Evolutionary conservation across 1,139 yeast genomes (phyloP).

Genomic region (Debaryomyces singareniensis): DNA sequence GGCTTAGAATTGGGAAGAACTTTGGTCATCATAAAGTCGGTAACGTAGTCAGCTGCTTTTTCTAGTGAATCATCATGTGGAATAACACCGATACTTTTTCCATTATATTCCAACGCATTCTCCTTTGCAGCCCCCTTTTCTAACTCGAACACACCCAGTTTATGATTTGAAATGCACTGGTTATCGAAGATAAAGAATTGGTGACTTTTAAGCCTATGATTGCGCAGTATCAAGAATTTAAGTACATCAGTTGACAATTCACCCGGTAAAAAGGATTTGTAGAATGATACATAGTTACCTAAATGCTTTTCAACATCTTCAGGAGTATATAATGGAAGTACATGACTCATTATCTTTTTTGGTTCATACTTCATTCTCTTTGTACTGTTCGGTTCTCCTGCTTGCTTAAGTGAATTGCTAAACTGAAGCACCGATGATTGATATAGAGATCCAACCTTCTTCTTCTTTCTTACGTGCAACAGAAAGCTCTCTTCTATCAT

Average conservation of each 20-base stretch:
- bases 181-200: slow-evolving; percentile 58
- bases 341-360: slow-evolving; percentile 7
- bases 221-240: slow-evolving; percentile 30
- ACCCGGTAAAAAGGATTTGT: slow-evolving; percentile 44
- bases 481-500: slow-evolving; percentile 20
- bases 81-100: slow-evolving; percentile 15
- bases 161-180: slow-evolving; percentile 49
- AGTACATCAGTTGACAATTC: slow-evolving; percentile 42
- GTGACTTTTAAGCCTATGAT: slow-evolving; percentile 28
- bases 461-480: slow-evolving; percentile 7
- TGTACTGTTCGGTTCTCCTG: slow-evolving; percentile 7
- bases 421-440: slow-evolving; percentile 17
- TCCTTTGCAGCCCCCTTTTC: slow-evolving; percentile 8
- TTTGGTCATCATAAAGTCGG: slow-evolving; percentile 35
- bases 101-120: slow-evolving; percentile 32
- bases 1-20: slow-evolving; percentile 21
- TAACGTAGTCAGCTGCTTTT: slow-evolving; percentile 34
- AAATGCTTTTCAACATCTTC: slow-evolving; percentile 32
- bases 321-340: slow-evolving; percentile 19
- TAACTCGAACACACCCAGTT: slow-evolving; percentile 29
- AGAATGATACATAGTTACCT: slow-evolving; percentile 44
- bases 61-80: slow-evolving; percentile 33
- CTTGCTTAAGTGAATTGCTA: slow-evolving; percentile 8
- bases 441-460: slow-evolving; percentile 12
- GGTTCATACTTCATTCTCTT: background rate